Percentiles rank a stretch among this genome's conserved stretches.
Conservation (phyloP, 192 early-diverging fungal genomes). For the Linnemannia hyalina region DNA sequence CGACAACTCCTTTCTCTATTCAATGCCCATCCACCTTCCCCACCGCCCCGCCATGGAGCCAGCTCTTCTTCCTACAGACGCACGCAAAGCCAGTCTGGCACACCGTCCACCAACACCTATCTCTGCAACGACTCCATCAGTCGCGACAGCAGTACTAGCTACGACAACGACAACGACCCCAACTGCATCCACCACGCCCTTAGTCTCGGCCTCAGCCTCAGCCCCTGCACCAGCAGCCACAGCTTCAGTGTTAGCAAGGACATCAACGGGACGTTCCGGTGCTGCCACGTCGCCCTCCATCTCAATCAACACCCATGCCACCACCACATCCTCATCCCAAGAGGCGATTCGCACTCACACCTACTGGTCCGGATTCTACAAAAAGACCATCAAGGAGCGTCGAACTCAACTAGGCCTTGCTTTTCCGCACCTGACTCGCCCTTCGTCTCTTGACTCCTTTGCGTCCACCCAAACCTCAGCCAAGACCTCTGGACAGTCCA, state of each 20-base stretch:
- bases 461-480: conserved; percentile 55
- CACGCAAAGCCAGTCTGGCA: neutral
- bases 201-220: neutral
- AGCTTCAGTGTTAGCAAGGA: neutral
- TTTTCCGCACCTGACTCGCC: conserved; percentile 63
- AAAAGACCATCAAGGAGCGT: conserved; percentile 79
- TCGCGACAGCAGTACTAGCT: neutral
- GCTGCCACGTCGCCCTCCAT: neutral
- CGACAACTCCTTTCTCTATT: neutral
- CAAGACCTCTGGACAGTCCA: conserved; percentile 37
- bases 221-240: neutral
- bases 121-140: neutral
- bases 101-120: neutral
- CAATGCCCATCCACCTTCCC: neutral
- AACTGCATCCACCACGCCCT: neutral
- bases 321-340: neutral
- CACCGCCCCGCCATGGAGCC: neutral
- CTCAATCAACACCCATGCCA: conserved; percentile 14
- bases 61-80: neutral
- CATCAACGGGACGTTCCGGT: neutral
- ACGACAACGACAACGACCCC: neutral
- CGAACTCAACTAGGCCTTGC: conserved; percentile 72
- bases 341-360: conserved; percentile 42
- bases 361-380: conserved; percentile 82
- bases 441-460: conserved; percentile 48